phyloP scores from a whole-genome alignment of 2,329 filamentous ascomycete species.

The Raffaelea albimanens region DNA sequence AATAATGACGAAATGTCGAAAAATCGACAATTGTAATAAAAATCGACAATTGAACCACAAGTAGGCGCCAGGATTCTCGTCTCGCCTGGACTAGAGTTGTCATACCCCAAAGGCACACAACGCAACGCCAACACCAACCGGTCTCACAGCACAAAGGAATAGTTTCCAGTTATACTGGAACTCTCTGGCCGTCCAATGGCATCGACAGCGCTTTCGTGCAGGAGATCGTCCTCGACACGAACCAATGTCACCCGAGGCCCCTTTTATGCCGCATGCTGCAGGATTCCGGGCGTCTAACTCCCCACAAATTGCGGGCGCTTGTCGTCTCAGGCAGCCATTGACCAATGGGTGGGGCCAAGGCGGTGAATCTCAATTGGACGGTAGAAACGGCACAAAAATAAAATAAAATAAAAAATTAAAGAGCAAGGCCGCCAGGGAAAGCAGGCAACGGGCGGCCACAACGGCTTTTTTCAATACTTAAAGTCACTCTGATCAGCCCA shows the following conservation, averaged over 20 bases:
- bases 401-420: neutral
- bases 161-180: too few relatives aligned
- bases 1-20: too few relatives aligned
- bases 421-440: neutral
- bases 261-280: constrained; percentile 1
- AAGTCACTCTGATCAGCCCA: constrained; percentile 6
- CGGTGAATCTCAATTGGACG: constrained; percentile 4
- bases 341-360: constrained; percentile 3
- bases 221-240: neutral
- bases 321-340: constrained; percentile 3
- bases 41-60: too few relatives aligned
- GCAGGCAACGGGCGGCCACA: too few relatives aligned
- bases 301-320: constrained; percentile 6
- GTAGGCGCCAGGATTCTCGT: too few relatives aligned
- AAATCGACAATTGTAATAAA: too few relatives aligned
- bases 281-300: neutral
- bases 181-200: constrained; percentile 3
- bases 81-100: too few relatives aligned
- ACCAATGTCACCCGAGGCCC: constrained; percentile 1
- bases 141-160: too few relatives aligned
- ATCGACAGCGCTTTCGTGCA: constrained; percentile 8
- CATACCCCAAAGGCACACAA: too few relatives aligned
- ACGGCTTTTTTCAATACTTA: constrained; percentile 2
- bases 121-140: too few relatives aligned
- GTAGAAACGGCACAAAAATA: constrained; percentile 3